Evolutionary conservation across 2,329 filamentous ascomycete genomes (phyloP).

Genomic region (Botrytis tulipae): DNA sequence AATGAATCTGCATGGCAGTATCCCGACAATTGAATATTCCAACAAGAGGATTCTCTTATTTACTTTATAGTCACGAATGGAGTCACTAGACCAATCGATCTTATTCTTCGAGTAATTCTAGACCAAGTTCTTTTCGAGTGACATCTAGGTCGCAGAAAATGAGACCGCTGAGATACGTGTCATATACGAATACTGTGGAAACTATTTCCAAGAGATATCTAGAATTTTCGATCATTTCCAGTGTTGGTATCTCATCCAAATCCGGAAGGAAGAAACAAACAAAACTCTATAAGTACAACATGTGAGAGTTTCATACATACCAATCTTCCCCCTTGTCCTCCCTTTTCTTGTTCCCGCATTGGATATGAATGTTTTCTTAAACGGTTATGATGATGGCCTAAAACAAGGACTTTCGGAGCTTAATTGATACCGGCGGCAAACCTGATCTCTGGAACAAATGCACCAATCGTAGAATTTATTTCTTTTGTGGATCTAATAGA

Average conservation of each 20-base stretch:
- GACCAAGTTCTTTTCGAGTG: not conserved
- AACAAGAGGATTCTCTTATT: not conserved
- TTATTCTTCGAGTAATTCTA: not conserved
- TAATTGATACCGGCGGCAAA: not conserved
- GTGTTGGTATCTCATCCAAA: not conserved
- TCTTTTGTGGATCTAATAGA: not conserved
- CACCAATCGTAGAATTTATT: conserved; percentile 8
- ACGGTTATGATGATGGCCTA: not conserved
- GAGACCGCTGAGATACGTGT: not conserved
- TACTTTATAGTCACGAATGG: not conserved
- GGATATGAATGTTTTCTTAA: not conserved
- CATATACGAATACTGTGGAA: not conserved
- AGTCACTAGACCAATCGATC: not conserved
- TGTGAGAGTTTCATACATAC: not conserved
- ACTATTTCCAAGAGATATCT: not conserved
- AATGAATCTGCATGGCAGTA: not conserved
- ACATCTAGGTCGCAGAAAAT: not conserved
- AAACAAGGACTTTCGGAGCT: not conserved
- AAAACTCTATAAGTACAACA: not conserved
- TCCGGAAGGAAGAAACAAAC: not conserved
- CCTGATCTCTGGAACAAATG: not conserved
- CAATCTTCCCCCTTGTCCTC: not conserved
- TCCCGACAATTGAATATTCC: not conserved
- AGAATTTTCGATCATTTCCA: not conserved
- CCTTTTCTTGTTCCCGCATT: not conserved